A percentile compares a stretch with the other conserved stretches of the same genome.
These are phyloP conservation scores for Clarireedia sp. DNA, from an alignment of 2,329 filamentous ascomycete genomes.

Conservation along the genomic window DNA sequence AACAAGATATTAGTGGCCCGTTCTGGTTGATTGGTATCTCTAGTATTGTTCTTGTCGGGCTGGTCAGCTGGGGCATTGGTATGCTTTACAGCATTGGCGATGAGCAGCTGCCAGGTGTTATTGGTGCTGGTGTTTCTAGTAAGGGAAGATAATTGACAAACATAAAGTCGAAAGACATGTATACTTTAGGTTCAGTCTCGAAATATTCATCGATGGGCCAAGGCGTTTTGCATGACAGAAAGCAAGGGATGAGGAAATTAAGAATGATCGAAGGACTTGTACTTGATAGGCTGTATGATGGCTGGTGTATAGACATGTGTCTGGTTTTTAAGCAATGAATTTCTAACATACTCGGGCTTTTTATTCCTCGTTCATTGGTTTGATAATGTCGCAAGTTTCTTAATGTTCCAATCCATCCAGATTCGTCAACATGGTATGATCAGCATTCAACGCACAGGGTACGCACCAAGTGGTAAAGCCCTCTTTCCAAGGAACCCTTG, in stretches of 20 bases:
- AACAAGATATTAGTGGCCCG: constrained; percentile 78
- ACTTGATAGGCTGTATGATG: constrained; percentile 5
- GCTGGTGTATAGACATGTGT: constrained; percentile 1
- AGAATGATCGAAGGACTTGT: constrained; percentile 1
- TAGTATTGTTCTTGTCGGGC: constrained; percentile 58
- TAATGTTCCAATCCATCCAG: no score
- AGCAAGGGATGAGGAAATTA: background rate
- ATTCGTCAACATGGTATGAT: no score
- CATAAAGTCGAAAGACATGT: constrained; percentile 4
- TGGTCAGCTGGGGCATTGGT: constrained; percentile 64
- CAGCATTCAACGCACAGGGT: no score
- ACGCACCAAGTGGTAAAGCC: no score
- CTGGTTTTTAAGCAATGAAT: background rate
- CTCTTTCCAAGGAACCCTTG: no score
- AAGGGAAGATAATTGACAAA: constrained; percentile 35
- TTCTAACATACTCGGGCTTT: background rate
- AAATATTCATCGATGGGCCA: background rate
- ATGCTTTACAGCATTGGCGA: constrained; percentile 77
- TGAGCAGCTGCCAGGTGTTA: constrained; percentile 84
- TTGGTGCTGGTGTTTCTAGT: constrained; percentile 85
- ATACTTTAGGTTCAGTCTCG: constrained; percentile 1
- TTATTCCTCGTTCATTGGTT: no score
- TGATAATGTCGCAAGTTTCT: no score
- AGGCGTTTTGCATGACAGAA: constrained; percentile 5
- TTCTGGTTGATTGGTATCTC: constrained; percentile 84